Percentiles rank a stretch among this genome's conserved stretches.
Conservation (phyloP, 140 eudicot species). For the Bidens hawaiensis region DNA sequence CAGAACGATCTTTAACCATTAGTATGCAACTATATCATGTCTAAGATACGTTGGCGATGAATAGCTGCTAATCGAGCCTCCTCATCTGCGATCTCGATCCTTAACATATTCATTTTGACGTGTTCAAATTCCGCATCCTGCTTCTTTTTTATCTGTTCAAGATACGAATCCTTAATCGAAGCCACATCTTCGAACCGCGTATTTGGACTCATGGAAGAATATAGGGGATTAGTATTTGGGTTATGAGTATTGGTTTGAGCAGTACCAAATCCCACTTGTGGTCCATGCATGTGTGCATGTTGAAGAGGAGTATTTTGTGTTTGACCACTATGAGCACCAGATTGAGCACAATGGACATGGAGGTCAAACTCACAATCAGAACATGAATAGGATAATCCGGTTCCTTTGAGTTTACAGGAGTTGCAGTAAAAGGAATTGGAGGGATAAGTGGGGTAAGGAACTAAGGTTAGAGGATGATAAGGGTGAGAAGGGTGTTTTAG, state of each 20-base stretch:
- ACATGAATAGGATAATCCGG: conserved; percentile 33
- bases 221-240: conserved; percentile 4
- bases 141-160: conserved; percentile 1
- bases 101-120: conserved; percentile 2
- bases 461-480: conserved; percentile 40
- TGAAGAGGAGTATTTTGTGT: conserved; percentile 1
- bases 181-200: not conserved
- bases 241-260: conserved; percentile 10
- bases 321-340: conserved; percentile 5
- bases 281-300: conserved; percentile 17
- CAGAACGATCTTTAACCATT: conserved; percentile 1
- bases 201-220: conserved; percentile 17
- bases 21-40: conserved; percentile 9
- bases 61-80: conserved; percentile 17
- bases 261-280: conserved; percentile 5
- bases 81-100: conserved; percentile 18
- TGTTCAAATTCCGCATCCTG: conserved; percentile 11
- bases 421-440: conserved; percentile 34
- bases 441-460: conserved; percentile 44
- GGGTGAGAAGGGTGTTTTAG: conserved; percentile 46
- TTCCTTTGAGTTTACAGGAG: conserved; percentile 35
- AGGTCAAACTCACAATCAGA: conserved; percentile 44
- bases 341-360: conserved; percentile 41
- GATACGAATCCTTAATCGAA: not conserved
- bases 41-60: conserved; percentile 1